Conservation (phyloP, 1,284 basidiomycete genomes). For the Trichosporon sp. region DNA sequence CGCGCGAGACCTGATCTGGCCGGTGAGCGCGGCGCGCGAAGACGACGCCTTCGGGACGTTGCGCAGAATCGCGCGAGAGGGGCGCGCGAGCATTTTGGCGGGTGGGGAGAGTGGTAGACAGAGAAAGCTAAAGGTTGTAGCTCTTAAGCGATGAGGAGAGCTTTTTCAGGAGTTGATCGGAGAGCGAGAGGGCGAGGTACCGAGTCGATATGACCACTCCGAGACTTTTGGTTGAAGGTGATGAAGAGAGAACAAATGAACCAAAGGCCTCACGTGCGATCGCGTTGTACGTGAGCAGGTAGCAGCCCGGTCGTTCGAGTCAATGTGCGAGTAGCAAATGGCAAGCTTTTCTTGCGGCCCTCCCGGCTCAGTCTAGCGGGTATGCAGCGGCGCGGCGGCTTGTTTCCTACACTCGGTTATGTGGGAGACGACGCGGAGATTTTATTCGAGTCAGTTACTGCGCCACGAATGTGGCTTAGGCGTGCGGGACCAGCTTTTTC, state of each 20-base stretch:
- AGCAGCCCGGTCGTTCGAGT: slow-evolving; percentile 17
- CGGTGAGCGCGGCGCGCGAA: slow-evolving; percentile 30
- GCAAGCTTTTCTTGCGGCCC: slow-evolving; percentile 11
- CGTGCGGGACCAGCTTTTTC: not conserved
- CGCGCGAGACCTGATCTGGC: slow-evolving; percentile 52
- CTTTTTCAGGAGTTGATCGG: not conserved
- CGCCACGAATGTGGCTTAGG: slow-evolving; percentile 2
- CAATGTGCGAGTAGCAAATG: slow-evolving; percentile 18
- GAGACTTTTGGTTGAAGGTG: slow-evolving; percentile 11
- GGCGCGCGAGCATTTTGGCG: slow-evolving; percentile 27
- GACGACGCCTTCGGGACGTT: slow-evolving; percentile 32
- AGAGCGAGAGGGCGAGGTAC: slow-evolving; percentile 8
- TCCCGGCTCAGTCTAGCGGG: slow-evolving; percentile 16
- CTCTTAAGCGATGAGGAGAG: slow-evolving; percentile 10
- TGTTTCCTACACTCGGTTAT: slow-evolving; percentile 2
- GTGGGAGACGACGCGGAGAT: slow-evolving; percentile 10
- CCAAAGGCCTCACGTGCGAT: slow-evolving; percentile 1
- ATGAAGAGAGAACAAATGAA: slow-evolving; percentile 1
- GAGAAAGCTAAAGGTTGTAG: not conserved
- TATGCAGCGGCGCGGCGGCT: slow-evolving; percentile 5
- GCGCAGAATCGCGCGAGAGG: slow-evolving; percentile 30
- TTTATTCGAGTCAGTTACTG: slow-evolving; percentile 16
- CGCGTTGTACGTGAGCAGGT: not conserved
- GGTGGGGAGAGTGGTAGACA: not conserved
- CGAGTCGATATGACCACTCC: slow-evolving; percentile 19